These are phyloP conservation scores for Flaveria trinervia DNA, from an alignment of 129 eudicot genomes.

Conservation along the genomic window DNA sequence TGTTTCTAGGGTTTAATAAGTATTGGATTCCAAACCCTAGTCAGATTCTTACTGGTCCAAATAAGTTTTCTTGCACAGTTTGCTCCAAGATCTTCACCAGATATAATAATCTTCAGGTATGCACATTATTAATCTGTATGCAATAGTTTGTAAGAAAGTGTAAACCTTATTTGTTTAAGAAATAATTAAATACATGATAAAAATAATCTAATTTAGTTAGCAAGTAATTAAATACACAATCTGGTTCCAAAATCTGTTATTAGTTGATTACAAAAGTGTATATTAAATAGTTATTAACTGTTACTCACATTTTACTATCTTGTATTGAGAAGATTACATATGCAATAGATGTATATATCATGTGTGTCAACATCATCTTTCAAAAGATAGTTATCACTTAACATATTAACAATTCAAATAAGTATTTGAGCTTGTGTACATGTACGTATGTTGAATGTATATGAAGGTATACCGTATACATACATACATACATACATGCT, in stretches of 20 bases:
- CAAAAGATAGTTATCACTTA: neutral
- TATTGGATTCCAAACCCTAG: slow-evolving; percentile 66
- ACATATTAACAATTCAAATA: neutral
- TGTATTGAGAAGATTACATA: neutral
- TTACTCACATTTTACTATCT: neutral
- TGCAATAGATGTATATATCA: neutral
- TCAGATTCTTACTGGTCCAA: slow-evolving; percentile 66
- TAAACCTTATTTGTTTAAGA: neutral
- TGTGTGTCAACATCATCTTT: neutral
- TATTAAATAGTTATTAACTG: neutral
- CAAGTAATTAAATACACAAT: slow-evolving; percentile 5
- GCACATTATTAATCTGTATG: slow-evolving; percentile 14
- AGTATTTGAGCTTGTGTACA: neutral
- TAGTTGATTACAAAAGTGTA: neutral
- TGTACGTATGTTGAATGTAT: neutral
- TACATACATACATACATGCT: neutral
- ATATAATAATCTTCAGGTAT: slow-evolving; percentile 71
- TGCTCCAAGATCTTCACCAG: slow-evolving; percentile 68
- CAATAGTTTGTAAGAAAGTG: neutral
- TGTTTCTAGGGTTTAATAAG: slow-evolving; percentile 36
- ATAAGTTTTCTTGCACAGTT: slow-evolving; percentile 60
- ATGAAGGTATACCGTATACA: neutral
- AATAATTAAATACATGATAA: neutral
- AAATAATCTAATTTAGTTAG: neutral
- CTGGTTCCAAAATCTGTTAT: neutral